Conservation (phyloP, 1,284 basidiomycete species). For the Apiotrichum brassicae region DNA sequence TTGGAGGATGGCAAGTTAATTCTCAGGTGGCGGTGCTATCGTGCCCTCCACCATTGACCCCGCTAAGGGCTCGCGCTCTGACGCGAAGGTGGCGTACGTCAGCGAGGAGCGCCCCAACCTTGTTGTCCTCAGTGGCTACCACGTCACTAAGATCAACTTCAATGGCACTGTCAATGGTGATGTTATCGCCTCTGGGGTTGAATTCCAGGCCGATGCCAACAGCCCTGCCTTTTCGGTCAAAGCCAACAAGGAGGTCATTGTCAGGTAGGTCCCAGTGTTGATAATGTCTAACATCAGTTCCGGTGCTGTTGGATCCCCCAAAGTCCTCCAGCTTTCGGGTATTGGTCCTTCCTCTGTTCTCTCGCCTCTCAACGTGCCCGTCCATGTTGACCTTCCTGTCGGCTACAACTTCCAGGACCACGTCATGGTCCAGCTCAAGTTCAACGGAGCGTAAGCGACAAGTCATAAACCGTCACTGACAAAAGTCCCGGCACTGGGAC, state of each 20-base stretch:
- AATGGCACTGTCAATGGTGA: slow-evolving; percentile 49
- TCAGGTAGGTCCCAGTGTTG: background rate
- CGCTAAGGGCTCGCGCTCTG: slow-evolving; percentile 58
- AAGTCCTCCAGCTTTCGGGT: slow-evolving; percentile 18
- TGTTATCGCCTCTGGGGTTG: slow-evolving; percentile 55
- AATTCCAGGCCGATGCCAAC: slow-evolving; percentile 50
- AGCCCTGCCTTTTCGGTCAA: slow-evolving; percentile 18
- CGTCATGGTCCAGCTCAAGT: slow-evolving; percentile 33
- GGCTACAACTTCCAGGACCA: slow-evolving; percentile 32
- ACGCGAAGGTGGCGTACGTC: slow-evolving; percentile 62
- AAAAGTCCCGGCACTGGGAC: slow-evolving; percentile 19
- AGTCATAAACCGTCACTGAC: slow-evolving; percentile 13
- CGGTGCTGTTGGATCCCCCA: slow-evolving; percentile 10
- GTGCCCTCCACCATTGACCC: slow-evolving; percentile 61
- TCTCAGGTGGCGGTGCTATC: slow-evolving; percentile 42
- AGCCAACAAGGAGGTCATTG: slow-evolving; percentile 12
- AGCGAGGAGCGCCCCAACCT: slow-evolving; percentile 57
- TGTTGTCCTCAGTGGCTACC: slow-evolving; percentile 52
- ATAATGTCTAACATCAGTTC: background rate
- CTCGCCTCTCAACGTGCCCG: slow-evolving; percentile 13
- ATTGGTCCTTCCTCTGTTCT: slow-evolving; percentile 11
- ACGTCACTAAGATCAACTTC: slow-evolving; percentile 61
- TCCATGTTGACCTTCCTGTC: slow-evolving; percentile 19
- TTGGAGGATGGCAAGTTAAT: too few species aligned
- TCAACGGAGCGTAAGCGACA: slow-evolving; percentile 16